A percentile compares a stretch with the other conserved stretches of the same genome.
phyloP scores from a whole-genome alignment of 805 yeast genomes.

The Candida boleticola region DNA sequence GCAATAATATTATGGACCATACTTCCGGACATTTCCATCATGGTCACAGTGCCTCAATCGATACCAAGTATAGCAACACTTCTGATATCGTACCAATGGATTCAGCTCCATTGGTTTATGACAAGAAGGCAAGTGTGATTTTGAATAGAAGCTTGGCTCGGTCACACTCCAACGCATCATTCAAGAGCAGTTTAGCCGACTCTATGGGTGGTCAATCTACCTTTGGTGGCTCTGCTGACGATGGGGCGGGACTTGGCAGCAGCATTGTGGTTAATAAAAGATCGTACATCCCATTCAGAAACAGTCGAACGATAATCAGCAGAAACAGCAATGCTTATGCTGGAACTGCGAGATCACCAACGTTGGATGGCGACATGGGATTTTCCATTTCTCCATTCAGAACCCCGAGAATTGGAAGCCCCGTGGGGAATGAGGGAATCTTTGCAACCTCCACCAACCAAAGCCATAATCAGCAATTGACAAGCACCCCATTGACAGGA shows the following conservation, averaged over 20 bases:
- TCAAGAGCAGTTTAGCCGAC: conserved; percentile 73
- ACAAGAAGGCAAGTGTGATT: conserved; percentile 74
- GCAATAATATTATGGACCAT: background rate
- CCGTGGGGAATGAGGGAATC: conserved; percentile 5
- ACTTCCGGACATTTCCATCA: conserved; percentile 23
- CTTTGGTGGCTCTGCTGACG: conserved; percentile 4
- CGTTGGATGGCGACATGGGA: conserved; percentile 1
- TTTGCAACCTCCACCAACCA: no score
- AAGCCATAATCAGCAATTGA: conserved; percentile 6
- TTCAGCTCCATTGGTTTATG: conserved; percentile 75
- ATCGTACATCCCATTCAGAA: conserved; percentile 43
- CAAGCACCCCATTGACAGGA: conserved; percentile 5
- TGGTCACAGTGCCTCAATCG: conserved; percentile 54
- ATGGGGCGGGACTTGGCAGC: conserved; percentile 5
- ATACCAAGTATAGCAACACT: conserved; percentile 49
- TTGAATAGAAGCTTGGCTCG: conserved; percentile 70
- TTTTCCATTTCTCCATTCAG: conserved; percentile 10
- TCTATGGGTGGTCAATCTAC: conserved; percentile 34
- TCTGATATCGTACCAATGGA: conserved; percentile 51
- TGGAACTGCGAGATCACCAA: background rate
- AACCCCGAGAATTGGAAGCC: conserved; percentile 12
- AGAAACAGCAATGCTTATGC: conserved; percentile 15
- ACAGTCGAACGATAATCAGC: conserved; percentile 16
- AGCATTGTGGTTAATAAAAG: conserved; percentile 16
- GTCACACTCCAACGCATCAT: conserved; percentile 73